Evolutionary conservation across 2,329 filamentous ascomycete genomes (phyloP), one percentile per base, ranked within the genome.

Genomic region (Paraphoma chrysanthemicola): DNA sequence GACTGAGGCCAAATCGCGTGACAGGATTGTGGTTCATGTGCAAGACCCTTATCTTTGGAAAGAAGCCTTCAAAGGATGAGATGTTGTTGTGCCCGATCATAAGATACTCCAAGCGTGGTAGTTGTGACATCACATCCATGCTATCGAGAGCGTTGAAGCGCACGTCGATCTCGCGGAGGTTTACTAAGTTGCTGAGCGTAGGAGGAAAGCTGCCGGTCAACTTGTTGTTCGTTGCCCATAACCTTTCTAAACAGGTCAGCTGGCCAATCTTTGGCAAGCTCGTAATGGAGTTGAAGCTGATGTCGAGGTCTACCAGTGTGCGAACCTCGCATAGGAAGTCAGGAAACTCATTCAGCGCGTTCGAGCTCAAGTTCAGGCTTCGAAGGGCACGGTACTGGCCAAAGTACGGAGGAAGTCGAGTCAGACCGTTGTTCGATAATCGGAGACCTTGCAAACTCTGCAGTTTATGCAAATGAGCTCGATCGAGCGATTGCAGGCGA

Each of bases 201-300:
- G 85, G 80, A 8, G 93, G 91, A 36, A 98, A 87, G 6, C 88
- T 83, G 2, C 91, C 91, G 17, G 86, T 85, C 12, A 99, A 81
- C 58, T 90, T 89, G 77, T 99, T 99, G 79, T 99, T 99, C 1
- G 95, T 98, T 66, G 97, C 94, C 80, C 95, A 92, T 30, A 99
- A 85, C 62, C 93, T 88, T 77, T 98, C 95, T 38, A 99, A 80
- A 52, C 88, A 91, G 55, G 84, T 87, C 55, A 99, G 79, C 53
- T 88, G 87, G 6, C 93, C 92, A 63, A 99, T 91, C 60, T 89
- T 88, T 0, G 93, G 93, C 7, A 99, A 80, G 51, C 82, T 85
- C 10, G 86, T 86, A 60, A 99, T 97, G 41, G 89, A 86, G 73
- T 99, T 99, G 85, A 99, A 99, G 74, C 94, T 98, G 72, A 99